Conservation (phyloP, 164 flowering plant genomes). For the Liriodendron chinense region DNA sequence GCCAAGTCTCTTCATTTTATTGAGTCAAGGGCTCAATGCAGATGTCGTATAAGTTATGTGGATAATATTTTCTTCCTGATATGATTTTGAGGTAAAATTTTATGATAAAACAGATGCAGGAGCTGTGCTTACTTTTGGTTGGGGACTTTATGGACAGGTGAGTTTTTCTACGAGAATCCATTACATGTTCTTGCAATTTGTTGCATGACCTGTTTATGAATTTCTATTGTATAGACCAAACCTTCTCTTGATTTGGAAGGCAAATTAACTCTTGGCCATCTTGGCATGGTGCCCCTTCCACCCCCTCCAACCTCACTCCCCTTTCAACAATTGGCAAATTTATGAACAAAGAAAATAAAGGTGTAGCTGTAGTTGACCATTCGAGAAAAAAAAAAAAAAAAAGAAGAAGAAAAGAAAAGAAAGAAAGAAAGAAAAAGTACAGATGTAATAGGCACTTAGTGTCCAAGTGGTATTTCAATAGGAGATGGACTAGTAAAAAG, state of each 20-base stretch:
- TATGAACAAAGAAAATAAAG: no score
- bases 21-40: no score
- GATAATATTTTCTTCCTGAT: neutral
- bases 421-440: no score
- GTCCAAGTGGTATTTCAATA: no score
- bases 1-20: no score
- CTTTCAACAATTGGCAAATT: no score
- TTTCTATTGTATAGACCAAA: neutral
- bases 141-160: conserved; percentile 99
- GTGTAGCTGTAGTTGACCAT: no score
- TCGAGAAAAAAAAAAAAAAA: no score
- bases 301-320: neutral
- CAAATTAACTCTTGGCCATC: neutral
- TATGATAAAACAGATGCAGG: conserved; percentile 71
- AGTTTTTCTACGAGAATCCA: conserved; percentile 3
- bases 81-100: conserved; percentile 1
- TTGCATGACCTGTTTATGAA: neutral
- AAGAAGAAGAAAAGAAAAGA: no score
- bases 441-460: no score
- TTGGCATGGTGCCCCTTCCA: neutral
- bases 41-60: neutral
- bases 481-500: no score
- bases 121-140: conserved; percentile 88
- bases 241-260: neutral
- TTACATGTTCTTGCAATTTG: neutral